A percentile compares a stretch with the other conserved stretches of the same genome.
Evolutionary conservation across 225 moss, liverwort and hornwort species (phyloP).

Genomic region (Polytrichum formosum): DNA sequence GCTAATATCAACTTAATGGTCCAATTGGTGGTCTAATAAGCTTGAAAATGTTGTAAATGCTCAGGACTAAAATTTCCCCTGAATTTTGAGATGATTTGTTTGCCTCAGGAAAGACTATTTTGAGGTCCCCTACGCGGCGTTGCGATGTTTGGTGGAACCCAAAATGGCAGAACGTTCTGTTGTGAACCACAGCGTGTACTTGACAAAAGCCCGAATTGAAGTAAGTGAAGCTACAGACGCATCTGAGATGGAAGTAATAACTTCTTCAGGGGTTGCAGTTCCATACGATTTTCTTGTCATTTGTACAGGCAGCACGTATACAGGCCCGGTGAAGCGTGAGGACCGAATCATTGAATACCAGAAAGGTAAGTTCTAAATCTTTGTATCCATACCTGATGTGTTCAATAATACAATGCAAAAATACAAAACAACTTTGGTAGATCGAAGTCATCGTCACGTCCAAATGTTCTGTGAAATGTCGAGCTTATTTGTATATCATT

Average conservation of each 20-base stretch:
- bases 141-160: constrained; percentile 72
- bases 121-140: constrained; percentile 60
- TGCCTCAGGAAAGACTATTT: constrained; percentile 52
- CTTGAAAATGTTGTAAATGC: too few relatives aligned
- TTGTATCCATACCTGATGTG: too few relatives aligned
- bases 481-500: too few relatives aligned
- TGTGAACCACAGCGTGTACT: constrained; percentile 40
- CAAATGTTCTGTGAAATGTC: too few relatives aligned
- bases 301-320: constrained; percentile 51
- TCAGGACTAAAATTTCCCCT: too few relatives aligned
- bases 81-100: too few relatives aligned
- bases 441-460: too few relatives aligned
- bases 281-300: constrained; percentile 72
- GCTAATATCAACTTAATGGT: too few relatives aligned
- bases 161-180: constrained; percentile 52
- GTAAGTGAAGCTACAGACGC: constrained; percentile 28
- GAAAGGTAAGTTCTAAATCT: constrained; percentile 14
- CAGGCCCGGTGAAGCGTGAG: constrained; percentile 32
- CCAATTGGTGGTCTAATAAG: too few relatives aligned
- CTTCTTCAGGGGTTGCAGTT: constrained; percentile 42
- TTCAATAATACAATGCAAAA: too few relatives aligned
- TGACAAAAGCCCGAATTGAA: constrained; percentile 37
- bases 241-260: constrained; percentile 40
- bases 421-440: neutral
- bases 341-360: constrained; percentile 52